phyloP scores from a whole-genome alignment of 257 asterid species.

The Sherardia arvensis region DNA sequence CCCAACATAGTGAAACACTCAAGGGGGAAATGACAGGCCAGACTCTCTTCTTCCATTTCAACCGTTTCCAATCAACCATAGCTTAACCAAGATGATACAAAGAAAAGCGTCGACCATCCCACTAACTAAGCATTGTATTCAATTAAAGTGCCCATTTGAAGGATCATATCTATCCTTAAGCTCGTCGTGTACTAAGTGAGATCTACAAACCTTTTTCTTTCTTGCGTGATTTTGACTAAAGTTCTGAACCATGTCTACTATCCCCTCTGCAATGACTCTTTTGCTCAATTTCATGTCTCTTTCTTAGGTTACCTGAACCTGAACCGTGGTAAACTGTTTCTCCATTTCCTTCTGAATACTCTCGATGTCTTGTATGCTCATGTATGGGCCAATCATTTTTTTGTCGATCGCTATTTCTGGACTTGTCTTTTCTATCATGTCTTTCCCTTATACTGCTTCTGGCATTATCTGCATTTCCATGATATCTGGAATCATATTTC shows the following conservation, averaged over 20 bases:
- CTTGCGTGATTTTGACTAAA: conserved; percentile 23
- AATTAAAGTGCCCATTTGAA: conserved; percentile 23
- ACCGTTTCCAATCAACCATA: conserved; percentile 4
- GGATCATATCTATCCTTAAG: conserved; percentile 79
- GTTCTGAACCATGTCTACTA: conserved; percentile 26
- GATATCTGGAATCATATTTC: conserved; percentile 25
- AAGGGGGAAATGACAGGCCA: conserved; percentile 12
- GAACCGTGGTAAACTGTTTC: conserved; percentile 30
- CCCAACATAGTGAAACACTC: conserved; percentile 23
- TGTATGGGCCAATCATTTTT: conserved; percentile 18
- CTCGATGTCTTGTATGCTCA: conserved; percentile 20
- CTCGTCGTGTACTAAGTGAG: conserved; percentile 22
- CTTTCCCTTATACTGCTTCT: conserved; percentile 24
- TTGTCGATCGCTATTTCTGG: conserved; percentile 22
- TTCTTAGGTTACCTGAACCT: conserved; percentile 23
- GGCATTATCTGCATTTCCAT: conserved; percentile 19
- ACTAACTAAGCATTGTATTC: conserved; percentile 19
- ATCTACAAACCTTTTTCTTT: conserved; percentile 20
- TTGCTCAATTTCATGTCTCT: conserved; percentile 29
- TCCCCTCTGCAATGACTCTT: conserved; percentile 38
- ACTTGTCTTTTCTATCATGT: conserved; percentile 16
- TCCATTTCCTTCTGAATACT: conserved; percentile 18
- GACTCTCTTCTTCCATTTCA: conserved; percentile 13
- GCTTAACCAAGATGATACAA: conserved; percentile 51
- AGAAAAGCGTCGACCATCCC: too few species aligned